Conservation (phyloP, 2,329 filamentous ascomycete genomes). For the Rhinocladiella mackenziei region DNA sequence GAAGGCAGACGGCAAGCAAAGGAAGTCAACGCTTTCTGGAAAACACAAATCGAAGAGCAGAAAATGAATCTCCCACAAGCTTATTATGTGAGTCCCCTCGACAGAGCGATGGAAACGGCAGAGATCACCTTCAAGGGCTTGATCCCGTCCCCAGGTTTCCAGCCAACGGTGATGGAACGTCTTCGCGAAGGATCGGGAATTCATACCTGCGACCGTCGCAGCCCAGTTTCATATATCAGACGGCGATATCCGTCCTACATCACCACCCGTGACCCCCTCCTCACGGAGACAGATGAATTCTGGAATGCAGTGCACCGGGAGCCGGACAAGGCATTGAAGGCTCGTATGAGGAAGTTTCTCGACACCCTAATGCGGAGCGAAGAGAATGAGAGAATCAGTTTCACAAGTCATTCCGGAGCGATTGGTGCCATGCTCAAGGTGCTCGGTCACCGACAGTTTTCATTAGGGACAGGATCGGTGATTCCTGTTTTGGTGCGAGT, state of each 20-base stretch:
- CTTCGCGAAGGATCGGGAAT: constrained; percentile 58
- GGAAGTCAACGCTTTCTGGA: constrained; percentile 48
- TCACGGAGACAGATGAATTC: constrained; percentile 53
- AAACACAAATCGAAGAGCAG: constrained; percentile 42
- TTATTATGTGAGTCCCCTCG: constrained; percentile 57
- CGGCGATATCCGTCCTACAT: constrained; percentile 42
- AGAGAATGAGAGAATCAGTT: constrained; percentile 46
- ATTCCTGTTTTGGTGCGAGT: constrained; percentile 51
- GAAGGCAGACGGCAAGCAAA: constrained; percentile 52
- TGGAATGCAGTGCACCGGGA: constrained; percentile 51
- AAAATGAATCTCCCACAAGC: constrained; percentile 52
- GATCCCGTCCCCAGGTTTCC: constrained; percentile 42
- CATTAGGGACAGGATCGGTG: constrained; percentile 48
- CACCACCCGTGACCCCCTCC: constrained; percentile 50
- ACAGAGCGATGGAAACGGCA: constrained; percentile 55
- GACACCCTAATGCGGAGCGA: constrained; percentile 53
- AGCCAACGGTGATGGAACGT: constrained; percentile 55
- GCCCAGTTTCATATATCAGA: constrained; percentile 46
- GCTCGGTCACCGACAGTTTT: constrained; percentile 46
- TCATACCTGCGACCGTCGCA: constrained; percentile 60
- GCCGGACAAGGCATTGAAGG: constrained; percentile 46
- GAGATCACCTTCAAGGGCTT: constrained; percentile 47
- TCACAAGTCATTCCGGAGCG: constrained; percentile 58
- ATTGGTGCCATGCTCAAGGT: constrained; percentile 53
- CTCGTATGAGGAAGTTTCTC: constrained; percentile 44